phyloP scores from a whole-genome alignment of 805 yeast genomes.

The Pichia insulana region DNA sequence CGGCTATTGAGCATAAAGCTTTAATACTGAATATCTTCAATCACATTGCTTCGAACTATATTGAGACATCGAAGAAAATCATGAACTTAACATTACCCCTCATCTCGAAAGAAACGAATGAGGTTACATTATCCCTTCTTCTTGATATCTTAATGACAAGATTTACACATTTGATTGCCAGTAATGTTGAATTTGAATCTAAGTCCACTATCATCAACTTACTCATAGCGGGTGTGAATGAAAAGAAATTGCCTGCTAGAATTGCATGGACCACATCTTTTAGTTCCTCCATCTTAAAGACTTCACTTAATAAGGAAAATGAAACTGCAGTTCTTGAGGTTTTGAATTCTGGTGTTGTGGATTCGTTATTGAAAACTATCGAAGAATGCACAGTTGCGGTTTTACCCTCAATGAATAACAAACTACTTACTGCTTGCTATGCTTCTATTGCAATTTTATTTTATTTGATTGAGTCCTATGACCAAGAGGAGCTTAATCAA shows the following conservation, averaged over 20 bases:
- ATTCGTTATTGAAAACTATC: constrained; percentile 13
- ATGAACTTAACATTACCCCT: constrained; percentile 39
- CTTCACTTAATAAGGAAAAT: not conserved
- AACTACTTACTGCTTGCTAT: constrained; percentile 46
- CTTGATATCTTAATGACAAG: constrained; percentile 43
- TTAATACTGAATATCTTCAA: constrained; percentile 39
- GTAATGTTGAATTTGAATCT: constrained; percentile 14
- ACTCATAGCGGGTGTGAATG: constrained; percentile 53
- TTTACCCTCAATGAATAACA: constrained; percentile 41
- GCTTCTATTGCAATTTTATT: constrained; percentile 30
- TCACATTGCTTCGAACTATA: constrained; percentile 19
- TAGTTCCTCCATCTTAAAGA: constrained; percentile 27
- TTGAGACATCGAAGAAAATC: constrained; percentile 23
- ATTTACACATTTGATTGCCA: constrained; percentile 26
- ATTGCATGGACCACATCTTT: constrained; percentile 58
- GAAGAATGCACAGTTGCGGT: constrained; percentile 45
- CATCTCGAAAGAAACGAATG: constrained; percentile 72
- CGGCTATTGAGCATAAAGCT: constrained; percentile 58
- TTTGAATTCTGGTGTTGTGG: constrained; percentile 10
- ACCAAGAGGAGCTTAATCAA: constrained; percentile 7
- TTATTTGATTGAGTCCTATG: constrained; percentile 13
- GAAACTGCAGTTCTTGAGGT: constrained; percentile 3
- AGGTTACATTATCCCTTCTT: constrained; percentile 43
- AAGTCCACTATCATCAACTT: constrained; percentile 20
- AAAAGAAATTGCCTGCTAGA: constrained; percentile 53